A percentile compares a stretch with the other conserved stretches of the same genome.
Conservation (phyloP, 176 grass and related monocot genomes). For the Eragrostis curvula region DNA sequence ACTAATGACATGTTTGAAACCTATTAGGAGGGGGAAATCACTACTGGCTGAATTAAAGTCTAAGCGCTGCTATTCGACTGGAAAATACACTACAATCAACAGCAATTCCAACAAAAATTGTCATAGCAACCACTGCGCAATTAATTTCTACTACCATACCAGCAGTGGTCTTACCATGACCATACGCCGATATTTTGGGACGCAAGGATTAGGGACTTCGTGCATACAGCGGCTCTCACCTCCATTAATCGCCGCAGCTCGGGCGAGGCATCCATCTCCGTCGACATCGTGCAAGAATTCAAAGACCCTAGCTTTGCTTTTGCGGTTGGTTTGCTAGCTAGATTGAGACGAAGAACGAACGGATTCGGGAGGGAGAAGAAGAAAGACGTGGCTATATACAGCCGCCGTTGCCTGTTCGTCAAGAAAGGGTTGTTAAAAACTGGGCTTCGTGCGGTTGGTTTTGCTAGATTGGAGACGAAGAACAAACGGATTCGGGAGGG, state of each 20-base stretch:
- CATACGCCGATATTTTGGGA: no score
- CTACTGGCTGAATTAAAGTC: neutral
- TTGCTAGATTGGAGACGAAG: neutral
- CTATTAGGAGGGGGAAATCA: no score
- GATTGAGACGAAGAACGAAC: neutral
- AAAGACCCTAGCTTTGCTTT: conserved; percentile 18
- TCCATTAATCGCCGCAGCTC: conserved; percentile 54
- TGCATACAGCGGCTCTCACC: conserved; percentile 15
- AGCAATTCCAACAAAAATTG: no score
- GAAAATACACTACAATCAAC: neutral
- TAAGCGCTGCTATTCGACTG: neutral
- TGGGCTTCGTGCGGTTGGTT: neutral
- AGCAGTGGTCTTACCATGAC: no score
- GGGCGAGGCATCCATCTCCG: conserved; percentile 39
- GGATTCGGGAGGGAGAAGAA: neutral
- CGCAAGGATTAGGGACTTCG: neutral
- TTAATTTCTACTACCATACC: no score
- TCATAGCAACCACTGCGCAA: no score
- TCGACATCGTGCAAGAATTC: conserved; percentile 1
- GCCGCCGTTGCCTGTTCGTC: no score
- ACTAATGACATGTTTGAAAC: no score
- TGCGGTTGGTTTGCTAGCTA: neutral
- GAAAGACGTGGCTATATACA: neutral
- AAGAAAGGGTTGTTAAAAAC: no score
- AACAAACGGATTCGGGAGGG: neutral